phyloP scores from a whole-genome alignment of 116 monocot genomes.

The Phalaenopsis hybrid region DNA sequence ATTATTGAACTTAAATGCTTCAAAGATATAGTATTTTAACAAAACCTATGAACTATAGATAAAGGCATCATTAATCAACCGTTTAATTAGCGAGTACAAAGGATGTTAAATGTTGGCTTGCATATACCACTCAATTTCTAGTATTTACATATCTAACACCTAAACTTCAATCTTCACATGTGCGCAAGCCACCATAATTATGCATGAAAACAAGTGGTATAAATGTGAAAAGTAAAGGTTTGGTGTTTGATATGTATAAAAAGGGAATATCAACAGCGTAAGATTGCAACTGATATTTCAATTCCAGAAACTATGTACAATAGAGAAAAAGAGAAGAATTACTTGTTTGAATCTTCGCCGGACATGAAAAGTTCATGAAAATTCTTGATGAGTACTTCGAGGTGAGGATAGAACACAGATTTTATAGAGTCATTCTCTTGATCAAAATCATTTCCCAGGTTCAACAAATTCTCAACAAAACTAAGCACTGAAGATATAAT shows the following conservation, averaged over 20 bases:
- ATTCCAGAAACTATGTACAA: background rate
- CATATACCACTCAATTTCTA: too few relatives aligned
- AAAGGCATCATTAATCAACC: background rate
- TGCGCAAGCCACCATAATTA: background rate
- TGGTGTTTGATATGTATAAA: background rate
- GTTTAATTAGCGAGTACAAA: background rate
- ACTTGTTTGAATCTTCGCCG: constrained; percentile 45
- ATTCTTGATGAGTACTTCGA: constrained; percentile 47
- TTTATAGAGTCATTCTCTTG: constrained; percentile 37
- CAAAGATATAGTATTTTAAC: constrained; percentile 1
- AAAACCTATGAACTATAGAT: background rate
- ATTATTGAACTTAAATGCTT: background rate
- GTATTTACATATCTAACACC: too few relatives aligned
- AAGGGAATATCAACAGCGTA: background rate
- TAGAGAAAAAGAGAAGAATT: background rate
- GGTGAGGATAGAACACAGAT: constrained; percentile 52
- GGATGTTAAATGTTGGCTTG: background rate
- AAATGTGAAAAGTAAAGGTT: background rate
- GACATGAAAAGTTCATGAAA: constrained; percentile 43
- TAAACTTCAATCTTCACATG: too few relatives aligned
- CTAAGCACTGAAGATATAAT: constrained; percentile 64
- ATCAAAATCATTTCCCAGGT: constrained; percentile 47
- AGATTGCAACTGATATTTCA: background rate
- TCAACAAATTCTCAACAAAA: constrained; percentile 72
- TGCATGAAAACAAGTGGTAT: background rate